Evolutionary conservation across 192 early-diverging fungal genomes (phyloP).

Genomic region (Coemansia sp.): DNA sequence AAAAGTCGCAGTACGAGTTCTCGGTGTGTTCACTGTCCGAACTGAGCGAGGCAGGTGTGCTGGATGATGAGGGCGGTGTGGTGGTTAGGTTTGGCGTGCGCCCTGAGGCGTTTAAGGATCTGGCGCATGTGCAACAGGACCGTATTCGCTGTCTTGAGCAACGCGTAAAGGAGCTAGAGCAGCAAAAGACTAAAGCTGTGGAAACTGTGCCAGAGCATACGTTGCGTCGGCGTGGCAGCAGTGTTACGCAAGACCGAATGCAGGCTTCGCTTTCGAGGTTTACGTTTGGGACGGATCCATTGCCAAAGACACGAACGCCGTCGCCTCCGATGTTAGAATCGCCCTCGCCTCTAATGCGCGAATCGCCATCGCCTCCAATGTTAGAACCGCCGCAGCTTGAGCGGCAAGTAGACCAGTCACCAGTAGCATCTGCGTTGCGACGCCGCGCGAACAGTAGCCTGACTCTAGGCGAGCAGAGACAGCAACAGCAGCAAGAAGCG

Average conservation of each 20-base stretch:
- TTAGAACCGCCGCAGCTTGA: neutral
- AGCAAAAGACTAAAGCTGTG: constrained; percentile 10
- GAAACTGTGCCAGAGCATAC: constrained; percentile 19
- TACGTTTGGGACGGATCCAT: neutral
- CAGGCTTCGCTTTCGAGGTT: neutral
- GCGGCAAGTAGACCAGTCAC: neutral
- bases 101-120: constrained; percentile 23
- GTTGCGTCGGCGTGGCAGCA: constrained; percentile 3
- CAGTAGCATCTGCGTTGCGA: neutral
- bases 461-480: constrained; percentile 7
- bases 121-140: constrained; percentile 28
- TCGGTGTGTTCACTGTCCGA: constrained; percentile 28
- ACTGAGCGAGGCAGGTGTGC: constrained; percentile 6
- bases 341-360: neutral
- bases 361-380: neutral
- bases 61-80: constrained; percentile 22
- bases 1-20: constrained; percentile 22
- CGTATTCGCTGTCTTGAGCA: constrained; percentile 35
- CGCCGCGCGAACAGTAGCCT: constrained; percentile 10
- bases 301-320: neutral
- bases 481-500: neutral
- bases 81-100: constrained; percentile 26
- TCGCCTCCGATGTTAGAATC: neutral
- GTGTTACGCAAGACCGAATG: neutral
- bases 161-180: constrained; percentile 26